Conservation (phyloP, 1,139 yeast species). For the Geotrichum citri-aurantii region DNA sequence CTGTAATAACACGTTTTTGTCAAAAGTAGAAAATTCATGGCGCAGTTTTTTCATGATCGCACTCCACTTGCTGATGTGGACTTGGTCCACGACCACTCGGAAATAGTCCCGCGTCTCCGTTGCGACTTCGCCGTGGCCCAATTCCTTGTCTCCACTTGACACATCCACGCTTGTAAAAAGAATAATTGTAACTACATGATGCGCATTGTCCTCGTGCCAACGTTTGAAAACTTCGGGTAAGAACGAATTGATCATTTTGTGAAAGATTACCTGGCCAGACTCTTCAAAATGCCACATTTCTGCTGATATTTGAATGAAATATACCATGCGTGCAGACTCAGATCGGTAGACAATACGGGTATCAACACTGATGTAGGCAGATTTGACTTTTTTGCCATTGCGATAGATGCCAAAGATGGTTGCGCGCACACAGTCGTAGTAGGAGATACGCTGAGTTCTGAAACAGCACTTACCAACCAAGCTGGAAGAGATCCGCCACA, state of each 20-base stretch:
- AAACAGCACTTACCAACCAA: constrained; percentile 62
- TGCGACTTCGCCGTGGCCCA: constrained; percentile 63
- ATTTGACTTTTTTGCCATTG: constrained; percentile 50
- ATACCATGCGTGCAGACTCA: constrained; percentile 79
- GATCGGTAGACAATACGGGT: constrained; percentile 84
- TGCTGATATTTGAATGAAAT: constrained; percentile 78
- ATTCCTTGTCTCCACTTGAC: constrained; percentile 32
- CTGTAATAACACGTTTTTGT: constrained; percentile 58
- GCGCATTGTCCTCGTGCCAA: constrained; percentile 83
- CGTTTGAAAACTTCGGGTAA: constrained; percentile 83
- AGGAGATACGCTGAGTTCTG: constrained; percentile 57
- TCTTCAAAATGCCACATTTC: constrained; percentile 99
- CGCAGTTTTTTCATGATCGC: constrained; percentile 85
- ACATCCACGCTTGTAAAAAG: constrained; percentile 77
- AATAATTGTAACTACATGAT: constrained; percentile 87
- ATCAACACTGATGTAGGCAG: constrained; percentile 61
- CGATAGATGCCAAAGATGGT: constrained; percentile 62
- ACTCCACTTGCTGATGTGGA: constrained; percentile 77
- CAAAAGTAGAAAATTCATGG: constrained; percentile 77
- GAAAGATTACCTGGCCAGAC: constrained; percentile 89
- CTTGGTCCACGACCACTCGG: constrained; percentile 93
- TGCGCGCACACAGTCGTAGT: constrained; percentile 59
- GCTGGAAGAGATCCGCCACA: constrained; percentile 76
- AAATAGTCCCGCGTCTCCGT: constrained; percentile 70
- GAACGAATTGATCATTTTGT: constrained; percentile 82